Evolutionary conservation across 495 filamentous ascomycete species (phyloP), one percentile per base, ranked within the genome.

Genomic region (Aspergillus incahuasiensis): DNA sequence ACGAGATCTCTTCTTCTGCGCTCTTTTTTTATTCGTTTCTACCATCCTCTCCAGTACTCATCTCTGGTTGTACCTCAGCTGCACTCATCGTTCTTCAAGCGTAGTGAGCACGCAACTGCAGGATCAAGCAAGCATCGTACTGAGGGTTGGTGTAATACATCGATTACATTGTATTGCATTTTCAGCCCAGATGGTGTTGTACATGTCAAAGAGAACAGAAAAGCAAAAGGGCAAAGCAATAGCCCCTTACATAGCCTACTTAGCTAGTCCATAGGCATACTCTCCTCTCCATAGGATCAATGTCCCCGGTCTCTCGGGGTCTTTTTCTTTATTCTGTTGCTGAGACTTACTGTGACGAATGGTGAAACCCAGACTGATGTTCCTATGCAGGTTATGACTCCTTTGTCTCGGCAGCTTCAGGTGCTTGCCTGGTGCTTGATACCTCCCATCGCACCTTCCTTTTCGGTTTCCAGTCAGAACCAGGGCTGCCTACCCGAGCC

Each of bases 1-100:
- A 52, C 16, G 49, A 52, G 49, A 52, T 42, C 11, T 51, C 16
- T 52, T n/a, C 19, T 34, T 42, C 22, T 40, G 9, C 30, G 25
- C 18, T 24, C 4, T 54, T 39, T 48, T 39, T 22, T 19, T 16
- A 24, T 42, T 42, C 41, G 38, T 12, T 35, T 40, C 35, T 55
- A 21, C 30, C 8, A 28, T 8, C 8, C 8, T 28, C 38, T 44
- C 24, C 28, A 40, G 16, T 25, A n/a, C n/a, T n/a, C n/a, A n/a
- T n/a, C n/a, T n/a, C n/a, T n/a, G n/a, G n/a, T n/a, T n/a, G n/a
- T n/a, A n/a, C n/a, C n/a, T 43, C 3, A 7, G 16, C 43, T 41
- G 21, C n/a, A 19, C n/a, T 19, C 9, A n/a, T 41, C n/a, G 2
- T 34, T 7, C 24, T 28, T 28, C 8, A 8, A 8, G 8, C 25